Evolutionary conservation across 140 eudicot genomes (phyloP).

Genomic region (Anethum foeniculum): DNA sequence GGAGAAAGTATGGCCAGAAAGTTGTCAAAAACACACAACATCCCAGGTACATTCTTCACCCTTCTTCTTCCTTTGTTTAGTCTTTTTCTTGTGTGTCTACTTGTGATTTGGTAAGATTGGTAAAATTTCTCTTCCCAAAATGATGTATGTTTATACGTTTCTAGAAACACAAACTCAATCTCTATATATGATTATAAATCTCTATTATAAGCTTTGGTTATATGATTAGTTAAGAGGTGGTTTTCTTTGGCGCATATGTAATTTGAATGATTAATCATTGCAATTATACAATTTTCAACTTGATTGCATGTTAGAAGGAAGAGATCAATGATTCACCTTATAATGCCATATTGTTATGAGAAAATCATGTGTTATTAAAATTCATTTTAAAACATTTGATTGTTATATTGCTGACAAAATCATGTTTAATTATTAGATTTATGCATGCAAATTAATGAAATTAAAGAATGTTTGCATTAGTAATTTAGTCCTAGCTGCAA

Average conservation of each 20-base stretch:
- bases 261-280: constrained; percentile 12
- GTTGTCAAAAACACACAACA: constrained; percentile 89
- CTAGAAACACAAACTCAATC: not conserved
- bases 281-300: not conserved
- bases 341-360: not conserved
- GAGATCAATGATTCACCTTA: not conserved
- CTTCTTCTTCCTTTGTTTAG: not conserved
- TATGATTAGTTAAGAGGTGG: not conserved
- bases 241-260: not conserved
- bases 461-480: not conserved
- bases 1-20: constrained; percentile 90
- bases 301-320: constrained; percentile 2
- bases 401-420: too few species aligned
- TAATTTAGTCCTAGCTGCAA: not conserved
- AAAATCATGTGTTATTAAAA: too few species aligned
- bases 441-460: not conserved
- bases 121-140: not conserved
- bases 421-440: not conserved
- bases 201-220: not conserved
- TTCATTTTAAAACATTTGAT: too few species aligned
- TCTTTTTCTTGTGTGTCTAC: not conserved
- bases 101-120: not conserved
- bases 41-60: constrained; percentile 45
- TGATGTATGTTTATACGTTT: not conserved
- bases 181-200: too few species aligned